Evolutionary conservation across 2,329 filamentous ascomycete species (phyloP).

Genomic region (Fusarium sp.): DNA sequence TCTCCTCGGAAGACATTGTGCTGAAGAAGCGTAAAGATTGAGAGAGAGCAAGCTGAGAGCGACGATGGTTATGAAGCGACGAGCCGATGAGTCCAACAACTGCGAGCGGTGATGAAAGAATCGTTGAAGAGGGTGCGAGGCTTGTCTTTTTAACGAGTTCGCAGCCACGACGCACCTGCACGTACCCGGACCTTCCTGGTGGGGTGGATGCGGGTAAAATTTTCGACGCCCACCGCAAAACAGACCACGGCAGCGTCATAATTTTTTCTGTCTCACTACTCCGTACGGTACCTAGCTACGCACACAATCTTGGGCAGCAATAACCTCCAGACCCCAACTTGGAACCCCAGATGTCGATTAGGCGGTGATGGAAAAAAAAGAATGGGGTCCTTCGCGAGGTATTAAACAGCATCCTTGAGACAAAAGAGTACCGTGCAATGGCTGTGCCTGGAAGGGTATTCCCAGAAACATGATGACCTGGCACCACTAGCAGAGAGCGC

Average conservation of each 20-base stretch:
- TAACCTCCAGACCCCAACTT: conserved; percentile 4
- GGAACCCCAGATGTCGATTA: conserved; percentile 10
- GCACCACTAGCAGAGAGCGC: conserved; percentile 10
- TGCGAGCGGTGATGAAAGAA: conserved; percentile 14
- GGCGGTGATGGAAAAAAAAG: conserved; percentile 19
- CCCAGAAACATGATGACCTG: conserved; percentile 7
- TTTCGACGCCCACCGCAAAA: conserved; percentile 40
- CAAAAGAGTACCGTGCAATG: background rate
- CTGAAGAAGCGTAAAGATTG: conserved; percentile 14
- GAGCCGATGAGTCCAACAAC: conserved; percentile 17
- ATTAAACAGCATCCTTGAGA: background rate
- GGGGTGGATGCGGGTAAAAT: conserved; percentile 40
- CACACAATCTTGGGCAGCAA: conserved; percentile 36
- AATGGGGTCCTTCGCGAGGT: background rate
- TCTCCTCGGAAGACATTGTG: conserved; percentile 70
- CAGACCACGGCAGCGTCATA: conserved; percentile 33
- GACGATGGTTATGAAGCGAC: conserved; percentile 25
- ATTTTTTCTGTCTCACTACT: background rate
- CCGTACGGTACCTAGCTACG: background rate
- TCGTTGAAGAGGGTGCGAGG: conserved; percentile 32
- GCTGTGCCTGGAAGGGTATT: background rate
- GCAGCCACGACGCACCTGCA: conserved; percentile 11
- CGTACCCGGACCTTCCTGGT: conserved; percentile 20
- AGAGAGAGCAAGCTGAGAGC: conserved; percentile 4
- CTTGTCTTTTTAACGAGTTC: conserved; percentile 34